Conservation (phyloP, 2,329 filamentous ascomycete genomes). For the Diaporthe citriasiana region DNA sequence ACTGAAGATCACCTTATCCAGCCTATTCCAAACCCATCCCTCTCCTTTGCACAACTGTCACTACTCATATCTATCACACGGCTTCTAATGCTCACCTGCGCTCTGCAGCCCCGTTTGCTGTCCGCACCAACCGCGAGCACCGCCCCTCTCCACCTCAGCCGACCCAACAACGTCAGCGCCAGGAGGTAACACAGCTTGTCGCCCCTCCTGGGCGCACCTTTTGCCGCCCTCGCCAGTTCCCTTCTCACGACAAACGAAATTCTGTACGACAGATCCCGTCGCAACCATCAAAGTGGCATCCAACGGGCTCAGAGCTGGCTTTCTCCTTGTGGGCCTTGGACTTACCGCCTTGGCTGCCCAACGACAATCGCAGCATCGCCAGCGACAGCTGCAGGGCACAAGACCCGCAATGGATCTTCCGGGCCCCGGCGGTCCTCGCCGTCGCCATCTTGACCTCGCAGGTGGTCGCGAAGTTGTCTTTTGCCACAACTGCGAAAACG, state of each 20-base stretch:
- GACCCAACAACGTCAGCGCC: constrained; percentile 31
- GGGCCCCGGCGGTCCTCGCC: neutral
- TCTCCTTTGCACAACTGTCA: neutral
- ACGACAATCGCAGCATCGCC: constrained; percentile 59
- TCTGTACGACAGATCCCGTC: constrained; percentile 14
- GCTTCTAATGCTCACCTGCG: constrained; percentile 4
- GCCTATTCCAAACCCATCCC: neutral
- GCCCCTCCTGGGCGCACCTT: constrained; percentile 2
- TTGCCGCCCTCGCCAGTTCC: neutral
- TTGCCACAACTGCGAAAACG: constrained; percentile 84
- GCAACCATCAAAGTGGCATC: constrained; percentile 64
- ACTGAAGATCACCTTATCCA: neutral
- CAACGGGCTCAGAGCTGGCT: constrained; percentile 66
- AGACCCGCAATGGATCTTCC: constrained; percentile 47
- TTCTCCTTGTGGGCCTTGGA: constrained; percentile 71
- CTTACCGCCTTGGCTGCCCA: constrained; percentile 69
- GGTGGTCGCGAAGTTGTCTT: constrained; percentile 79
- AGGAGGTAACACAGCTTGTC: neutral
- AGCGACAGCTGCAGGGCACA: constrained; percentile 48
- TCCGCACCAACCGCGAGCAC: constrained; percentile 18
- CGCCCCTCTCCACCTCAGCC: constrained; percentile 32
- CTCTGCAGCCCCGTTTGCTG: neutral
- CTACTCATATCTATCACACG: neutral
- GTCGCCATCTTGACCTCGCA: constrained; percentile 63
- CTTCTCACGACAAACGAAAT: neutral